Evolutionary conservation across 495 filamentous ascomycete species (phyloP).

Genomic region (Clavariopsis aquatica): DNA sequence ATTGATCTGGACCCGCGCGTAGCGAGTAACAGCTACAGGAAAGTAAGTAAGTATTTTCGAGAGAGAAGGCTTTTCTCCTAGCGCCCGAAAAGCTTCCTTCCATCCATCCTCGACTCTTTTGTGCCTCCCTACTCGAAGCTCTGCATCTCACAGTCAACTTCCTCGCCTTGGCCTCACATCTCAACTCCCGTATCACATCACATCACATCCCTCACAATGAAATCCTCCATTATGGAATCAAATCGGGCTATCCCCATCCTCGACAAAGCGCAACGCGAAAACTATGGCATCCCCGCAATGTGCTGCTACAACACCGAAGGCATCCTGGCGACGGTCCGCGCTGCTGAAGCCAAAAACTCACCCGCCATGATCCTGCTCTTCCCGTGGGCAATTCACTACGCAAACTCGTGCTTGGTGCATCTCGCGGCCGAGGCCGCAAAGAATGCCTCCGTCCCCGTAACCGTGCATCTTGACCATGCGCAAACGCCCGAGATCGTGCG

Average conservation of each 20-base stretch:
- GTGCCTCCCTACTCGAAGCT: not conserved
- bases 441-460: slow-evolving; percentile 67
- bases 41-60: not conserved
- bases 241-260: slow-evolving; percentile 72
- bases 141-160: not conserved
- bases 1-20: not conserved
- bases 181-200: not conserved
- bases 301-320: slow-evolving; percentile 77
- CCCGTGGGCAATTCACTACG: slow-evolving; percentile 80
- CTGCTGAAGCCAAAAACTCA: slow-evolving; percentile 70
- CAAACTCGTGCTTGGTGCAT: slow-evolving; percentile 62
- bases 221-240: slow-evolving; percentile 47
- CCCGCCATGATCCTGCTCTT: slow-evolving; percentile 84
- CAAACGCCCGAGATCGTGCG: slow-evolving; percentile 72
- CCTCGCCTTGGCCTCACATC: not conserved
- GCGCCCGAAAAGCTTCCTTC: not conserved
- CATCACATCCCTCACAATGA: not conserved
- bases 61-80: not conserved
- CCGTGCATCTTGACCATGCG: slow-evolving; percentile 76
- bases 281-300: slow-evolving; percentile 29
- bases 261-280: slow-evolving; percentile 56
- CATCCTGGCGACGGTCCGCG: slow-evolving; percentile 75
- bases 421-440: slow-evolving; percentile 64
- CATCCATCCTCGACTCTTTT: not conserved
- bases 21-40: not conserved